These are phyloP conservation scores for Podospora pseudocomata DNA, from an alignment of 495 filamentous ascomycete species.

Conservation along the genomic window DNA sequence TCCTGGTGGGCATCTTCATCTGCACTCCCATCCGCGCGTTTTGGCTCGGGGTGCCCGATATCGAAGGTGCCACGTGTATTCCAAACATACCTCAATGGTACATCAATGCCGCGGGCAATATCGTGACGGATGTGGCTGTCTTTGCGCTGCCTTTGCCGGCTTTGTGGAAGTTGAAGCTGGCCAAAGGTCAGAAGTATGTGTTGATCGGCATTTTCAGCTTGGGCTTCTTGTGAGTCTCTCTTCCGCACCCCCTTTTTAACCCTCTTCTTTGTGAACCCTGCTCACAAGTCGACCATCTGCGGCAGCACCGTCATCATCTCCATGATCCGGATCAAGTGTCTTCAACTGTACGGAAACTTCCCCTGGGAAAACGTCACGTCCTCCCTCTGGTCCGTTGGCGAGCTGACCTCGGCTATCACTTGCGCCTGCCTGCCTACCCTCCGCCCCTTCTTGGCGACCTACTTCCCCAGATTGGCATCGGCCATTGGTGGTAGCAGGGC, in stretches of 20 bases:
- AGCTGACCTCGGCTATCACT: conserved; percentile 53
- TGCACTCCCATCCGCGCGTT: conserved; percentile 32
- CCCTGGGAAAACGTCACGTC: conserved; percentile 51
- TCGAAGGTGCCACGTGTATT: conserved; percentile 23
- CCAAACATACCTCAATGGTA: conserved; percentile 32
- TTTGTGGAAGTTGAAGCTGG: conserved; percentile 40
- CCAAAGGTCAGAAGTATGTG: conserved; percentile 29
- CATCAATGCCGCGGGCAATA: conserved; percentile 38
- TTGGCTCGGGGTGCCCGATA: conserved; percentile 21
- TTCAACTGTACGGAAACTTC: conserved; percentile 40
- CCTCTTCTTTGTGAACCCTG: background rate
- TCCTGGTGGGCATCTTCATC: conserved; percentile 29
- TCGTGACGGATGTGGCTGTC: conserved; percentile 39
- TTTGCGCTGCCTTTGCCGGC: conserved; percentile 35
- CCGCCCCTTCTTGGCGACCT: conserved; percentile 41
- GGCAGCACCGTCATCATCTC: conserved; percentile 48
- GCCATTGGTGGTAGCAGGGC: background rate
- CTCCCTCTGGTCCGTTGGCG: conserved; percentile 52
- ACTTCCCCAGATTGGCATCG: conserved; percentile 26
- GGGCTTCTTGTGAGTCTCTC: conserved; percentile 36
- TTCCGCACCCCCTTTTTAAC: background rate
- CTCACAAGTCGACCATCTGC: background rate
- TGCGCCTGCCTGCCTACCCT: conserved; percentile 51
- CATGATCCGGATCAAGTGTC: conserved; percentile 46
- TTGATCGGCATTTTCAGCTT: conserved; percentile 39